Percentiles rank a stretch among this genome's conserved stretches.
phyloP scores from a whole-genome alignment of 768 basidiomycete genomes.

The Termitomyces sp. region DNA sequence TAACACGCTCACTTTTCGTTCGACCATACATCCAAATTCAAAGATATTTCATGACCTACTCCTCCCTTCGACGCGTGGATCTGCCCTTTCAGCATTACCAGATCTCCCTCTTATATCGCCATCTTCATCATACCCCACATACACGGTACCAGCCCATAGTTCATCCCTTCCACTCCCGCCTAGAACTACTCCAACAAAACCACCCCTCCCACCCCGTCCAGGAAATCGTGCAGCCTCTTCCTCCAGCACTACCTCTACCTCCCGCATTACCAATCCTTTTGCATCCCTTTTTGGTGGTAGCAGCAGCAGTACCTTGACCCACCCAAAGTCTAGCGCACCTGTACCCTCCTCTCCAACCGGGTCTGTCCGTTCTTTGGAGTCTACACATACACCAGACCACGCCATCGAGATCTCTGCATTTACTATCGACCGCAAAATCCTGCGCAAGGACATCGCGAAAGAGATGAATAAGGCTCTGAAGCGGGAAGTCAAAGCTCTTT shows the following conservation, averaged over 20 bases:
- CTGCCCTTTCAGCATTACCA: conserved; percentile 39
- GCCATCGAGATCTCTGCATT: conserved; percentile 58
- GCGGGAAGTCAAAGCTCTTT: conserved; percentile 48
- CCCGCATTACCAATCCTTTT: conserved; percentile 70
- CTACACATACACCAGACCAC: conserved; percentile 25
- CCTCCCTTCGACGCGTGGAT: conserved; percentile 28
- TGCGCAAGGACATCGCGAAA: conserved; percentile 49
- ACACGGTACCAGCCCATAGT: conserved; percentile 38
- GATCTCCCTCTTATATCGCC: conserved; percentile 45
- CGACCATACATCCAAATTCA: conserved; percentile 38
- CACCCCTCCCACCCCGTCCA: conserved; percentile 39
- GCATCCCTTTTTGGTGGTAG: conserved; percentile 69
- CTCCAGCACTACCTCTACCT: conserved; percentile 16
- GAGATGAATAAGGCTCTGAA: conserved; percentile 51
- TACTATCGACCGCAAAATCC: conserved; percentile 50
- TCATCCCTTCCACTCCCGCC: conserved; percentile 48
- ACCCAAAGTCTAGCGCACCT: conserved; percentile 23
- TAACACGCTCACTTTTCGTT: conserved; percentile 39
- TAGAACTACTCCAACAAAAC: conserved; percentile 29
- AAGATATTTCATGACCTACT: conserved; percentile 37
- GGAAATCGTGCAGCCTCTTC: conserved; percentile 19
- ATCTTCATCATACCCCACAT: conserved; percentile 44
- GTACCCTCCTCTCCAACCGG: conserved; percentile 27
- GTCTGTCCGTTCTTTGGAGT: conserved; percentile 29
- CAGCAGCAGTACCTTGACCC: conserved; percentile 25